A percentile compares a stretch with the other conserved stretches of the same genome.
Evolutionary conservation across 2,329 filamentous ascomycete species (phyloP).

Genomic region (Fusarium decemcellulare): DNA sequence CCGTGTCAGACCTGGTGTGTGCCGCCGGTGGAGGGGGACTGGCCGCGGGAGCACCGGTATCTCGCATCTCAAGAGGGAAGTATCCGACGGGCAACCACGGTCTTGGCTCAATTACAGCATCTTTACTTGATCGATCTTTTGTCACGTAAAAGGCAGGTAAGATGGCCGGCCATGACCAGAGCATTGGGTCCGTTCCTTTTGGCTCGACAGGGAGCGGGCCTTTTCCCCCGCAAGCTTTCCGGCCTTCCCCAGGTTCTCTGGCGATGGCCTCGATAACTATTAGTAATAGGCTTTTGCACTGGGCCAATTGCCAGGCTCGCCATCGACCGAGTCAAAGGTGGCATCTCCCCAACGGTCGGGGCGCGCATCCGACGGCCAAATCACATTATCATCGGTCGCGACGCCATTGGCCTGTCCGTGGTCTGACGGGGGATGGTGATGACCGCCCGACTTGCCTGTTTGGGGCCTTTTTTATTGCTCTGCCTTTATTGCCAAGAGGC

Average conservation of each 20-base stretch:
- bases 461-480: slow-evolving; percentile 5
- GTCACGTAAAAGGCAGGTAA: too few relatives aligned
- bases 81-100: too few relatives aligned
- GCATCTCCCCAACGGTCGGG: slow-evolving; percentile 10
- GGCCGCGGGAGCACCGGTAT: not conserved
- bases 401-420: slow-evolving; percentile 11
- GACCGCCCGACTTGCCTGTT: slow-evolving; percentile 24
- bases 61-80: too few relatives aligned
- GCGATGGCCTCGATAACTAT: not conserved
- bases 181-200: too few relatives aligned
- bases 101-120: too few relatives aligned
- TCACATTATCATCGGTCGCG: not conserved
- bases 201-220: not conserved
- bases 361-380: slow-evolving; percentile 15
- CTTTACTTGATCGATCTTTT: too few relatives aligned
- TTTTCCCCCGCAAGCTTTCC: slow-evolving; percentile 30
- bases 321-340: not conserved
- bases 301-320: slow-evolving; percentile 12
- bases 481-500: slow-evolving; percentile 29
- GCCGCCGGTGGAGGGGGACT: too few relatives aligned
- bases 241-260: slow-evolving; percentile 25
- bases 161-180: not conserved
- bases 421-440: slow-evolving; percentile 16
- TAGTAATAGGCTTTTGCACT: slow-evolving; percentile 6
- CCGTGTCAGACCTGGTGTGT: too few relatives aligned